Conservation (phyloP, 1,284 basidiomycete genomes). For the Pseudozyma hubeiensis region DNA sequence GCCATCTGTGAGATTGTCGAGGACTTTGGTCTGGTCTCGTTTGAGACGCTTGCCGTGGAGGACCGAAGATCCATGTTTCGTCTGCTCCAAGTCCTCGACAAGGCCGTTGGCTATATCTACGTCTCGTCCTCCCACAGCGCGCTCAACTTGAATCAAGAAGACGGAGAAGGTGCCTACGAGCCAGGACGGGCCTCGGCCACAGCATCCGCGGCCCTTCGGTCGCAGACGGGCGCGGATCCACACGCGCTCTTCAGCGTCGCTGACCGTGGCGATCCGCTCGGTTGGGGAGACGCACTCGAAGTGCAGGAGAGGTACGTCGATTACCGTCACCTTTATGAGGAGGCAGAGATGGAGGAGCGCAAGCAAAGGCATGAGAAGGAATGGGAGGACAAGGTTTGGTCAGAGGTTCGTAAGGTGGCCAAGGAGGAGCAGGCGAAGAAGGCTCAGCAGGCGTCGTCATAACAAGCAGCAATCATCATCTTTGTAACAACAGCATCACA, state of each 20-base stretch:
- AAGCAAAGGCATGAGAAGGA: conserved; percentile 41
- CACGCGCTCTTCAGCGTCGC: conserved; percentile 56
- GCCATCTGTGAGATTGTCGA: conserved; percentile 91
- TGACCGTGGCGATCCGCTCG: conserved; percentile 51
- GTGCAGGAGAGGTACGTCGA: conserved; percentile 64
- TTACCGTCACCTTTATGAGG: conserved; percentile 43
- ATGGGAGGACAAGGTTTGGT: conserved; percentile 46
- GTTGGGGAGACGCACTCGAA: conserved; percentile 59
- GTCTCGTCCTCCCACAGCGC: conserved; percentile 13
- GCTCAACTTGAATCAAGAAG: conserved; percentile 26
- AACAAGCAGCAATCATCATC: conserved; percentile 4
- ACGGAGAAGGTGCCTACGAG: conserved; percentile 36
- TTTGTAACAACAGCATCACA: conserved; percentile 25
- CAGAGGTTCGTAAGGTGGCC: conserved; percentile 39
- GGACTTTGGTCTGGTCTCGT: conserved; percentile 92
- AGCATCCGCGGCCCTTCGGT: conserved; percentile 28
- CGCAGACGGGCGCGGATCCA: conserved; percentile 47
- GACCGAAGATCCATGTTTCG: conserved; percentile 65
- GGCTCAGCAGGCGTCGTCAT: not conserved
- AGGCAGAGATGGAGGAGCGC: conserved; percentile 33
- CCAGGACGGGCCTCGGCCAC: conserved; percentile 38
- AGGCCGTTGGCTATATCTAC: conserved; percentile 65
- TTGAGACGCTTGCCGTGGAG: conserved; percentile 86
- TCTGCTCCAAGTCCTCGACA: conserved; percentile 61
- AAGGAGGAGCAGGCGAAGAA: conserved; percentile 34